Conservation (phyloP, 2,329 filamentous ascomycete genomes). For the Exophiala dermatitidis region DNA sequence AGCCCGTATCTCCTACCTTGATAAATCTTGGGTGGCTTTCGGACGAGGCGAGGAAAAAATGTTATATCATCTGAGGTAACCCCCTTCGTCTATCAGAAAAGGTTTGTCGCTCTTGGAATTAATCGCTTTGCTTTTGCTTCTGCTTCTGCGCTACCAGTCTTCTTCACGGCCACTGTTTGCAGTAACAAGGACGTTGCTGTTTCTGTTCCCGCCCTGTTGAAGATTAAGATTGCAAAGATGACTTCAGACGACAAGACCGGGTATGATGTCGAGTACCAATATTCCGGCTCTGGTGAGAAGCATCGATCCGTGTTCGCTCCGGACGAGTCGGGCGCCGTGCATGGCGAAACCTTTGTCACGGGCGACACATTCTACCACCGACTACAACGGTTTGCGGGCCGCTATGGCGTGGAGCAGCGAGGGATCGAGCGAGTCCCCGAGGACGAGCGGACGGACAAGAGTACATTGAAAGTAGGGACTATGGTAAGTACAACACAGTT, state of each 20-base stretch:
- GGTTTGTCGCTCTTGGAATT: neutral
- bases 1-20: neutral
- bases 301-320: constrained; percentile 22
- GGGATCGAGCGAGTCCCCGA: constrained; percentile 69
- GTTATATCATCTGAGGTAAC: neutral
- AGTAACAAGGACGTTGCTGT: neutral
- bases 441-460: constrained; percentile 59
- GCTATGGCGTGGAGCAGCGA: constrained; percentile 62
- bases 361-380: constrained; percentile 52
- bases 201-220: neutral
- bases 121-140: neutral
- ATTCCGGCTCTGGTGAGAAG: constrained; percentile 15
- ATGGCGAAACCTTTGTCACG: constrained; percentile 52
- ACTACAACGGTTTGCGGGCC: constrained; percentile 56
- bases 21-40: neutral
- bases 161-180: neutral
- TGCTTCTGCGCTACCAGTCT: neutral
- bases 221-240: constrained; percentile 1
- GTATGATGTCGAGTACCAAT: constrained; percentile 21
- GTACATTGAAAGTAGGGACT: constrained; percentile 60
- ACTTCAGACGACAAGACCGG: constrained; percentile 17
- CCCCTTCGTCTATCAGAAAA: neutral
- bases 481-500: constrained; percentile 48
- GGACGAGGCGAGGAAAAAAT: neutral
- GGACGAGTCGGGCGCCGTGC: constrained; percentile 45